A percentile compares a stretch with the other conserved stretches of the same genome.
These are phyloP conservation scores for Corynascus novoguineensis DNA, from an alignment of 495 filamentous ascomycete species.

Conservation along the genomic window DNA sequence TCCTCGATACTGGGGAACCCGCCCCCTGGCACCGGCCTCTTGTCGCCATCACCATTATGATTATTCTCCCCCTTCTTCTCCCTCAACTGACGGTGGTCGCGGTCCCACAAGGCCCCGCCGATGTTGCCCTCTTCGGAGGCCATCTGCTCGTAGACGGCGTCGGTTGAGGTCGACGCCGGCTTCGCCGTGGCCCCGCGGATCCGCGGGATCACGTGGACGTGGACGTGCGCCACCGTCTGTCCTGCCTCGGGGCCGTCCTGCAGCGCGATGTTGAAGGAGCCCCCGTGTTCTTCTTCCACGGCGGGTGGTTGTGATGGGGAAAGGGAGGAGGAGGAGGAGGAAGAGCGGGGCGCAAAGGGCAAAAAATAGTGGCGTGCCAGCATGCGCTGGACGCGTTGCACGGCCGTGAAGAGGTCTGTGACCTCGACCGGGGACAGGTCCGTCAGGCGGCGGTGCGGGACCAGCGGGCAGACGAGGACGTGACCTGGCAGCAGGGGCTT, in stretches of 20 bases:
- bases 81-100: background rate
- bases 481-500: conserved; percentile 93
- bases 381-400: conserved; percentile 74
- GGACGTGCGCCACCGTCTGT: conserved; percentile 84
- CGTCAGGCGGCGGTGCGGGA: conserved; percentile 61
- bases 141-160: conserved; percentile 71
- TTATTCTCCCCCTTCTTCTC: conserved; percentile 6
- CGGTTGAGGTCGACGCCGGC: conserved; percentile 44
- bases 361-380: conserved; percentile 66
- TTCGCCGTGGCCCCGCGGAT: conserved; percentile 40
- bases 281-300: conserved; percentile 20
- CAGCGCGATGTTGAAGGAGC: conserved; percentile 82
- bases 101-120: conserved; percentile 53
- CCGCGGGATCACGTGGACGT: conserved; percentile 89
- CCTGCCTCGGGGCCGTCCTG: conserved; percentile 88
- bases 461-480: conserved; percentile 70
- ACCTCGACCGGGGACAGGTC: conserved; percentile 71
- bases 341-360: conserved; percentile 23
- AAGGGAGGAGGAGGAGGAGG: conserved; percentile 21
- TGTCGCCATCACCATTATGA: background rate
- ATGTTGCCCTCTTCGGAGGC: conserved; percentile 84
- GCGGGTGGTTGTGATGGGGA: background rate
- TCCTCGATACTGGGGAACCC: conserved; percentile 57
- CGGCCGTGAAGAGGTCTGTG: conserved; percentile 76
- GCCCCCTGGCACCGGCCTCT: conserved; percentile 39